Base-by-base conservation (phyloP, 805 yeast species). In the Metschnikowia koreensis region DNA sequence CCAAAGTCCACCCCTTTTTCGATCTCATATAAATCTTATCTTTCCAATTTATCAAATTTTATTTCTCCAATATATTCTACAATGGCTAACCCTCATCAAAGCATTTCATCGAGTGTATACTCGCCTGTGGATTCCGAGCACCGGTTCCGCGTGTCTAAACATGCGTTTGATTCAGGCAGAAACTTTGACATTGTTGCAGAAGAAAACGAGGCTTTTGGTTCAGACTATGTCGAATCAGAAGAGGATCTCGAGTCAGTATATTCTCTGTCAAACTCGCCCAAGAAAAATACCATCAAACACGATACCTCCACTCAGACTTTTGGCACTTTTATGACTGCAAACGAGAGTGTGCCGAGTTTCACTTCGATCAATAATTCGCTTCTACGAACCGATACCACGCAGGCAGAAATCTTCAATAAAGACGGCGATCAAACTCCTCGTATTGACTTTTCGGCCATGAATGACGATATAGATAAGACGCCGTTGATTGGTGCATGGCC, bases 31-130 rank as follows among this genome's bases (percentile, higher is more conserved):
- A 22, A 22, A 4, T 2, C 4, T 22, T 22, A 3, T 22, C 22
- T 22, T 22, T 22, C 2, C 4, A 22, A n/a, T n/a, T 22, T 22
- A 2, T 22, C 22, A 22, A 22, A 3, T 22, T 4, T 22, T 22
- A 22, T 22, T 22, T 22, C 4, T 2, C 22, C 22, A 22, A 22
- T 22, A 3, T 3, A 22, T 22, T 22, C 22, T 22, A 22, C 41
- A 33, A 56, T 51, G 57, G 47, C 41, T 11, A 44, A 54, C 34
- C 50, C 50, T 22, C 73, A 70, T 48, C 53, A 62, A 47, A 69
- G 75, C 45, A 61, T 69, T 9, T 59, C 75, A 3, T 70, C 75
- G 6, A 69, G 75, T 44, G 71, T 71, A 13, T 72, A 72, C 50
- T 68, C 74, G 17, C 56, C 69, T 6, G 50, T 56, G 13, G 70